Evolutionary conservation across 768 basidiomycete species (phyloP).

Genomic region (Scleroderma bovista): DNA sequence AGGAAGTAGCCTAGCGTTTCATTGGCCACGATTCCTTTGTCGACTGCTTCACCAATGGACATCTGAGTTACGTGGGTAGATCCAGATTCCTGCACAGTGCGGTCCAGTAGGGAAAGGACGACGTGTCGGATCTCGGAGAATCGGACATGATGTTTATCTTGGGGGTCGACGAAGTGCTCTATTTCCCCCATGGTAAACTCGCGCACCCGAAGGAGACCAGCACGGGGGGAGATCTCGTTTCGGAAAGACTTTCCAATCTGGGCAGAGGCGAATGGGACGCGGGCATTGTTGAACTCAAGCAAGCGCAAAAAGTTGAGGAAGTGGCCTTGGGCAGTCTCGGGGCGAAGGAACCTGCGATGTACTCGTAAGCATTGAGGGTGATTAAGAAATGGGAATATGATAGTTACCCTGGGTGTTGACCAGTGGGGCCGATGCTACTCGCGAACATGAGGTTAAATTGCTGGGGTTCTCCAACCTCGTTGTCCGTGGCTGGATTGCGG

Average conservation of each 20-base stretch:
- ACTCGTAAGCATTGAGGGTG: background rate
- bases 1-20: conserved; percentile 98
- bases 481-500: conserved; percentile 86
- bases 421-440: conserved; percentile 94
- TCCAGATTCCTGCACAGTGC: conserved; percentile 77
- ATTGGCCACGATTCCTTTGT: conserved; percentile 84
- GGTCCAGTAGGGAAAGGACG: conserved; percentile 71
- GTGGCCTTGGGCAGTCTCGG: conserved; percentile 97
- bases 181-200: conserved; percentile 99
- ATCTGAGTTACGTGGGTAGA: conserved; percentile 57
- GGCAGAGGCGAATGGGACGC: conserved; percentile 94
- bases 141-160: conserved; percentile 80
- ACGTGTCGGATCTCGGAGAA: conserved; percentile 79
- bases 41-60: conserved; percentile 86
- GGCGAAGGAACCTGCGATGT: conserved; percentile 74
- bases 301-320: conserved; percentile 97
- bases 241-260: conserved; percentile 95
- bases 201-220: conserved; percentile 92
- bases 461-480: conserved; percentile 88
- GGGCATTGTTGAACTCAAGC: conserved; percentile 97
- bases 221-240: conserved; percentile 96
- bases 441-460: conserved; percentile 99
- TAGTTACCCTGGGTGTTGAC: conserved; percentile 84
- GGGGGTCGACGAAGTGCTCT: conserved; percentile 97
- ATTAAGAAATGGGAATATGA: background rate